A percentile compares a stretch with the other conserved stretches of the same genome.
Conservation (phyloP, 2,329 filamentous ascomycete species). For the Phialocephala subalpina region DNA sequence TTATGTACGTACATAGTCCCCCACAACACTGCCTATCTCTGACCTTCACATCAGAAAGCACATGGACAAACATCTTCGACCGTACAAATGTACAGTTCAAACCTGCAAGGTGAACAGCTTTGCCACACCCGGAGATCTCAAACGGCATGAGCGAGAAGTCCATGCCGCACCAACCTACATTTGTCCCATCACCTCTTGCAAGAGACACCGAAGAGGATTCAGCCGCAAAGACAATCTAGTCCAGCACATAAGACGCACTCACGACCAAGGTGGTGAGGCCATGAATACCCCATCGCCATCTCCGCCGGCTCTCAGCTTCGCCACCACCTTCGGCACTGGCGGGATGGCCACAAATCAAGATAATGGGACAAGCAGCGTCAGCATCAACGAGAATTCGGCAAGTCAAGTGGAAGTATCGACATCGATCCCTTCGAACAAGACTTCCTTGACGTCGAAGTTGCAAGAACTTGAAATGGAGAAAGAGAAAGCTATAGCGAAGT, state of each 20-base stretch:
- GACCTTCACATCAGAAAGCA: slow-evolving; percentile 14
- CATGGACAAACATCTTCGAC: slow-evolving; percentile 26
- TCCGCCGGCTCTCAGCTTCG: background rate
- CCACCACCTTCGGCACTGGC: background rate
- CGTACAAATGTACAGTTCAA: slow-evolving; percentile 20
- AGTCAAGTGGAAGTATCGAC: background rate
- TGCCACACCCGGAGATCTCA: slow-evolving; percentile 20
- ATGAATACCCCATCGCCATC: slow-evolving; percentile 1
- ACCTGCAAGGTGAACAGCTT: slow-evolving; percentile 24
- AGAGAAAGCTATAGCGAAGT: slow-evolving; percentile 13
- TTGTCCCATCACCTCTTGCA: slow-evolving; percentile 23
- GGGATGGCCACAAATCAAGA: too few relatives aligned
- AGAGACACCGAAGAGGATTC: slow-evolving; percentile 17
- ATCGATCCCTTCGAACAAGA: slow-evolving; percentile 5
- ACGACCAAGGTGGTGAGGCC: background rate
- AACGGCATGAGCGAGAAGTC: slow-evolving; percentile 23
- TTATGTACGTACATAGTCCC: slow-evolving; percentile 12
- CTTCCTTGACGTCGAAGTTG: slow-evolving; percentile 20
- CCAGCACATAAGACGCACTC: slow-evolving; percentile 22
- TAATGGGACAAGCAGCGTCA: background rate
- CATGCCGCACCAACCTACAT: slow-evolving; percentile 16
- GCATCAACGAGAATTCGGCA: background rate
- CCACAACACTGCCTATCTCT: background rate
- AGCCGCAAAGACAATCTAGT: slow-evolving; percentile 26
- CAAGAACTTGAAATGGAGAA: slow-evolving; percentile 23